Evolutionary conservation across 2,329 filamentous ascomycete genomes (phyloP).

Genomic region (Pestalotiopsis sp.): DNA sequence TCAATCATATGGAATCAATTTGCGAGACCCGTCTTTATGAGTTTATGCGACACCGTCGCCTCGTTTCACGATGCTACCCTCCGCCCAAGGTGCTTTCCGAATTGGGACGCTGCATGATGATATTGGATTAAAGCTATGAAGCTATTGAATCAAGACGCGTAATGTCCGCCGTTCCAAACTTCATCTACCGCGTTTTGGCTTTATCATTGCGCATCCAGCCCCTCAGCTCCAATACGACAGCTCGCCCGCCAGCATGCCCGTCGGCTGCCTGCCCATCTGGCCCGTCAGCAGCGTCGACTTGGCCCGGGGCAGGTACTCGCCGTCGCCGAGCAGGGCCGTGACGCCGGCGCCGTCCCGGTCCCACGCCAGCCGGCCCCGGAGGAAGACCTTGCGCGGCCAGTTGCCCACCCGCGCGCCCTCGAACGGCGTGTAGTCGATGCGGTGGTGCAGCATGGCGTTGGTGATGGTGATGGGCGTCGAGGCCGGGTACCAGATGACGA

Average conservation of each 20-base stretch:
- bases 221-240: constrained; percentile 9
- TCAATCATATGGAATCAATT: background rate
- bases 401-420: constrained; percentile 18
- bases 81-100: background rate
- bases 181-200: background rate
- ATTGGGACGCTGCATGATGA: background rate
- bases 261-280: constrained; percentile 10
- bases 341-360: constrained; percentile 13
- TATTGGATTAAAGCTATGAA: background rate
- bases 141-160: background rate
- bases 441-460: constrained; percentile 17
- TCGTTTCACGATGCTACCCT: background rate
- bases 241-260: constrained; percentile 10
- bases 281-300: constrained; percentile 13
- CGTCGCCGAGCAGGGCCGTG: constrained; percentile 10
- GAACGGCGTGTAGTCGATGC: constrained; percentile 20
- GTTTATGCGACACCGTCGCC: background rate
- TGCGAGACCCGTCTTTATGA: background rate
- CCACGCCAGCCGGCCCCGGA: constrained; percentile 13
- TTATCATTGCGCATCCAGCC: background rate
- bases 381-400: constrained; percentile 18
- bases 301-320: constrained; percentile 11
- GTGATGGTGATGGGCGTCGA: constrained; percentile 15
- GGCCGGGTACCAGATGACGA: constrained; percentile 18
- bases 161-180: background rate